Evolutionary conservation across 225 moss, liverwort and hornwort genomes (phyloP), one percentile per base, ranked within the genome.

Genomic region (Bryoerythrophyllum caledonicum): DNA sequence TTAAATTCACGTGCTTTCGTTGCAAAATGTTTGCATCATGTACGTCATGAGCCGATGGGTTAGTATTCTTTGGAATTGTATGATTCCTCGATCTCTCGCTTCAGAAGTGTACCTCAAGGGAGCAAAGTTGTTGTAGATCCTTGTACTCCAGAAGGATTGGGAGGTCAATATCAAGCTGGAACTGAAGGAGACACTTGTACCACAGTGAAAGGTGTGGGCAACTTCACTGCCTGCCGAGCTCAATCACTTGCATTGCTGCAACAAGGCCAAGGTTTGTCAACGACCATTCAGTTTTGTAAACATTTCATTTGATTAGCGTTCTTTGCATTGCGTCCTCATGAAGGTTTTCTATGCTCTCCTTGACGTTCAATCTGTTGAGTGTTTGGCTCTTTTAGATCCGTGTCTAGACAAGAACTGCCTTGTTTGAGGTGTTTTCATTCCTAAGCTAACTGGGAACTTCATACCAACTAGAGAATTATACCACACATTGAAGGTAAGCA

Each of bases 381-480:
- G 14, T 20, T 67, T 63, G 65, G 66, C 28, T 78, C 62, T 79
- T 67, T 34, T 70, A 93, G 91, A 84, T 78, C 69, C 62, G 19
- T 94, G 94, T 61, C 54, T 82, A 52, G 90, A 89, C 56, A 79
- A 87, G 63, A 78, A 87, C 38, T 92, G 90, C 75, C 84, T 86
- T 34, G 82, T 86, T 67, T 88, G 94, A 74, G 78, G 61, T 55
- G 59, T 80, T 71, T 89, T 90, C 67, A 83, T 90, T 74, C 90
- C 94, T 73, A 82, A 89, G 80, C 75, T 92, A 4, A 79, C 71
- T 43, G 94, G 94, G 26, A 88, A 82, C 30, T 94, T 94, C 70
- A 74, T 92, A 68, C 92, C 92, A 6, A 89, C 89, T 40, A 86
- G 89, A 73, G 85, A 86, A 65, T 92, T 94, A 67, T 88, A 80